A percentile compares a stretch with the other conserved stretches of the same genome.
phyloP scores from a whole-genome alignment of 257 asterid species.

The Nicotiana tabacum region DNA sequence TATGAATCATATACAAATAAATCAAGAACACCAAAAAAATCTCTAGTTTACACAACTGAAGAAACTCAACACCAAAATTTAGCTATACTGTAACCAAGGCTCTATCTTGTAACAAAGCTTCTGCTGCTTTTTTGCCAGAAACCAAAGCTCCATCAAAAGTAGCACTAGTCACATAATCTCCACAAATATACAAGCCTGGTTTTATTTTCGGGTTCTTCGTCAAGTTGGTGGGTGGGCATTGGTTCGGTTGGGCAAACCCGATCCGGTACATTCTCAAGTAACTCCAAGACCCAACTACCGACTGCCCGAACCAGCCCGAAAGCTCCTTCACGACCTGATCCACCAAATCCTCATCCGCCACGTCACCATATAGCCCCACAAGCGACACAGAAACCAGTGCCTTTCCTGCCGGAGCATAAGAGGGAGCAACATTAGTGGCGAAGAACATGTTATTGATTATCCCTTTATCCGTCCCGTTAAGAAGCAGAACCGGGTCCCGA shows the following conservation, averaged over 20 bases:
- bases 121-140: constrained; percentile 86
- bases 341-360: constrained; percentile 56
- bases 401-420: constrained; percentile 74
- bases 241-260: constrained; percentile 82
- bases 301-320: constrained; percentile 69
- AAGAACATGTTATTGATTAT: constrained; percentile 91
- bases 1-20: neutral
- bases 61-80: neutral
- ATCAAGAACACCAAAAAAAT: neutral
- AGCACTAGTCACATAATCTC: constrained; percentile 82
- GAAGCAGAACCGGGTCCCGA: constrained; percentile 60
- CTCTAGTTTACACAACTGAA: neutral
- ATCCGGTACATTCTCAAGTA: constrained; percentile 68
- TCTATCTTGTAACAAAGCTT: constrained; percentile 68
- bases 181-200: constrained; percentile 72
- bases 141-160: constrained; percentile 93
- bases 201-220: constrained; percentile 53
- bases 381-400: constrained; percentile 74
- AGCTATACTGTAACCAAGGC: constrained; percentile 32
- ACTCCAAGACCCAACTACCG: constrained; percentile 53
- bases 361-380: constrained; percentile 48
- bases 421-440: constrained; percentile 72
- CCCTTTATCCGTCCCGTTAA: constrained; percentile 75
- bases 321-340: constrained; percentile 53
- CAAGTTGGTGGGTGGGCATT: constrained; percentile 78